Conservation (phyloP, 2,329 filamentous ascomycete species). For the Albifimbria verrucaria region DNA sequence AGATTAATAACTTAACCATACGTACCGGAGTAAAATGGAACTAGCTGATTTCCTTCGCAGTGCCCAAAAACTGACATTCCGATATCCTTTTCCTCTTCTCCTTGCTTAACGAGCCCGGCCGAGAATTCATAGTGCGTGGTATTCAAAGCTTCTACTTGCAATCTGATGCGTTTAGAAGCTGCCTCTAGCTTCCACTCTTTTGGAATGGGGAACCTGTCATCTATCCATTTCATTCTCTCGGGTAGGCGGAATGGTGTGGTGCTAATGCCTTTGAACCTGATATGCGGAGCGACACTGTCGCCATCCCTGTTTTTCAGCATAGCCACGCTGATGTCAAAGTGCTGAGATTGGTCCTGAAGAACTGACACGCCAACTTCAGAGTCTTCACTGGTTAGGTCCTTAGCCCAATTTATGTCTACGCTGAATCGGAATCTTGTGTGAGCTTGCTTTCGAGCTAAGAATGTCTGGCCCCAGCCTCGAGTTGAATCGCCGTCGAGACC, state of each 20-base stretch:
- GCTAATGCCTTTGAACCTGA: slow-evolving; percentile 22
- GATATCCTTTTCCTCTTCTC: neutral
- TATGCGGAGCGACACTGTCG: slow-evolving; percentile 29
- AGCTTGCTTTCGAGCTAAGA: slow-evolving; percentile 52
- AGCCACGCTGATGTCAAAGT: slow-evolving; percentile 44
- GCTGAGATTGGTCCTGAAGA: slow-evolving; percentile 53
- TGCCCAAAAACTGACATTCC: neutral
- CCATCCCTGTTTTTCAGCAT: slow-evolving; percentile 18
- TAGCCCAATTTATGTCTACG: slow-evolving; percentile 41
- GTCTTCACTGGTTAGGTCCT: slow-evolving; percentile 23
- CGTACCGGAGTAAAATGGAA: neutral
- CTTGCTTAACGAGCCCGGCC: neutral
- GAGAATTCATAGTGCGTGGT: neutral
- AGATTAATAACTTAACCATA: neutral
- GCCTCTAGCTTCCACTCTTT: too few relatives aligned
- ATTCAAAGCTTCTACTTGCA: neutral
- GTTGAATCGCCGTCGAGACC: slow-evolving; percentile 23
- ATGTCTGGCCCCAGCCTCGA: slow-evolving; percentile 25
- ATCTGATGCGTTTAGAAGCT: neutral
- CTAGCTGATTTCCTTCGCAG: neutral
- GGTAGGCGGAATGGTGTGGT: neutral
- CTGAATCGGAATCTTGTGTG: slow-evolving; percentile 51
- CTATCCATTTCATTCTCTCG: neutral
- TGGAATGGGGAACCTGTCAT: neutral
- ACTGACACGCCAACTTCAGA: slow-evolving; percentile 51